Conservation (phyloP, 176 grass and related monocot species). For the Rhipidocladum racemiflorum region DNA sequence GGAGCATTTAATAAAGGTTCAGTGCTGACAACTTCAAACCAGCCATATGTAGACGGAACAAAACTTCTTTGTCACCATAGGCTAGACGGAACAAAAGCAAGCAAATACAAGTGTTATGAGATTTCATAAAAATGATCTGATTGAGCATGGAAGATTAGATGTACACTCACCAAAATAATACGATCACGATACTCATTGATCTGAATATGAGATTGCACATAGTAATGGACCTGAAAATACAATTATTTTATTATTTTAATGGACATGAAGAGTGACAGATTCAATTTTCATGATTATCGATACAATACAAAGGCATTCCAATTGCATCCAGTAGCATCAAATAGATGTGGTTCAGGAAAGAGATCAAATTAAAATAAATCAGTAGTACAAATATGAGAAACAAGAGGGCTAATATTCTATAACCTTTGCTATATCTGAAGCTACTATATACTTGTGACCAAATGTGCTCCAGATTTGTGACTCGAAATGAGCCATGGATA, state of each 20-base stretch:
- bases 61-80: conserved; percentile 53
- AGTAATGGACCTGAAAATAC: conserved; percentile 73
- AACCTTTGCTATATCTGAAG: no score
- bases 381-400: no score
- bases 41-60: conserved; percentile 93
- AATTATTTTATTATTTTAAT: background rate
- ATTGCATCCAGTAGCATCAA: no score
- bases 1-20: conserved; percentile 83
- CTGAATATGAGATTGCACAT: conserved; percentile 64
- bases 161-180: conserved; percentile 72
- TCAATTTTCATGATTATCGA: no score
- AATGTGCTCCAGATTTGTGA: no score
- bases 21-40: conserved; percentile 81
- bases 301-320: no score
- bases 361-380: no score
- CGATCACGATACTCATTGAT: background rate
- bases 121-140: conserved; percentile 3
- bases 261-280: no score
- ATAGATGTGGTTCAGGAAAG: no score
- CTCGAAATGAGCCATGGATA: no score
- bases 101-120: conserved; percentile 4
- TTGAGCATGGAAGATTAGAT: conserved; percentile 10
- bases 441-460: no score
- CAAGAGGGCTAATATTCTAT: no score
- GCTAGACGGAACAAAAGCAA: conserved; percentile 38